Evolutionary conservation across 192 early-diverging fungal genomes (phyloP).

Genomic region (Linnemannia schmuckeri): DNA sequence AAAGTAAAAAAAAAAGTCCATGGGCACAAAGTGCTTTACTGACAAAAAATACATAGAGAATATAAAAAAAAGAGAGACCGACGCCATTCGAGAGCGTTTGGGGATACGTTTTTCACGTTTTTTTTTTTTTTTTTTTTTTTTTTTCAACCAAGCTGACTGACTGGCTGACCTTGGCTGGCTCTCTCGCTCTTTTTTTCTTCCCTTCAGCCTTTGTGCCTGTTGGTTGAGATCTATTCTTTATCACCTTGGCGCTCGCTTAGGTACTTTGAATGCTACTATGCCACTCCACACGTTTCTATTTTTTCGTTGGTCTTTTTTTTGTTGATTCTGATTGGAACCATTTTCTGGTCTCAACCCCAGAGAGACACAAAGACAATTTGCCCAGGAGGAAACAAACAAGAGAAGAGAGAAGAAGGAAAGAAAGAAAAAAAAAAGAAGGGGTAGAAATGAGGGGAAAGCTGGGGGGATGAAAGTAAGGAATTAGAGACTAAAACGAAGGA

Average conservation of each 20-base stretch:
- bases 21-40: not conserved
- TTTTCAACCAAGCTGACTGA: not conserved
- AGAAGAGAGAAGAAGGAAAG: not conserved
- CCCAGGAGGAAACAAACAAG: not conserved
- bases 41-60: not conserved
- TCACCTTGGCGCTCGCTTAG: not conserved
- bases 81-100: too few relatives aligned
- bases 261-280: not conserved
- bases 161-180: not conserved
- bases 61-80: not conserved
- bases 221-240: not conserved
- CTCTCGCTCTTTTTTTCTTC: not conserved
- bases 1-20: not conserved
- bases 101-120: too few relatives aligned
- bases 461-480: too few relatives aligned
- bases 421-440: not conserved
- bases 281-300: not conserved
- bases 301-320: not conserved
- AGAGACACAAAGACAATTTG: not conserved
- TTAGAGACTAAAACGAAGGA: not conserved
- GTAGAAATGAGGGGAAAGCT: not conserved
- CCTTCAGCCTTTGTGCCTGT: not conserved
- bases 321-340: not conserved
- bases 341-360: not conserved
- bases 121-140: not conserved